phyloP scores from a whole-genome alignment of 257 asterid species.

The Verbascum thapsus region DNA sequence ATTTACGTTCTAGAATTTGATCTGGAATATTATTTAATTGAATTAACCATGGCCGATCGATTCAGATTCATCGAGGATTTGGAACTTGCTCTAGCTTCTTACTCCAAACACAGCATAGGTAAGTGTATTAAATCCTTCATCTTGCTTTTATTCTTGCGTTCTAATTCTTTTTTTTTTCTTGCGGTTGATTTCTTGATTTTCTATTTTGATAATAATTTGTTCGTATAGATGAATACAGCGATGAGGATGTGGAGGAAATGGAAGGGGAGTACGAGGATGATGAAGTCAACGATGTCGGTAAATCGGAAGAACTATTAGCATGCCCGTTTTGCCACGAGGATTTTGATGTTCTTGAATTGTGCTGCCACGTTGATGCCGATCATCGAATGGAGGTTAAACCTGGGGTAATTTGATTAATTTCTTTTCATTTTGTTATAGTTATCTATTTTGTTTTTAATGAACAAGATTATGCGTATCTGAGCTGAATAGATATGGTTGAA shows the following conservation, averaged over 20 bases:
- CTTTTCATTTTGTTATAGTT: neutral
- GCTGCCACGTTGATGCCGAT: conserved; percentile 67
- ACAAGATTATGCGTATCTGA: neutral
- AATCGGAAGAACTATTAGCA: conserved; percentile 52
- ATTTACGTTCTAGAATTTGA: neutral
- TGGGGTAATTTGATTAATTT: conserved; percentile 40
- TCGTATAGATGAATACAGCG: conserved; percentile 32
- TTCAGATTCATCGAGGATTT: conserved; percentile 31
- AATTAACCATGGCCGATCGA: conserved; percentile 27
- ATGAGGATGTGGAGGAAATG: conserved; percentile 41
- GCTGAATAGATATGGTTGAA: neutral
- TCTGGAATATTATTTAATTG: neutral
- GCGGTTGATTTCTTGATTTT: neutral
- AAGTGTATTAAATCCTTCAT: neutral
- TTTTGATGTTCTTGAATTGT: conserved; percentile 61
- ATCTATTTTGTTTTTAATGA: neutral
- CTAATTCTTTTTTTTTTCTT: neutral
- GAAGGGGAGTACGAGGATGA: conserved; percentile 44
- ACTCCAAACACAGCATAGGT: conserved; percentile 26
- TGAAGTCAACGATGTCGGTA: conserved; percentile 33
- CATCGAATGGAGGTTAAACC: conserved; percentile 63
- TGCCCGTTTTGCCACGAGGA: conserved; percentile 72
- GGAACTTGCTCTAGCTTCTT: conserved; percentile 21
- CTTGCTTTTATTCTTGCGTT: neutral
- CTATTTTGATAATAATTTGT: conserved; percentile 4